Base-by-base conservation (phyloP, 2,329 filamentous ascomycete genomes). In the Microdochium trichocladiopsis region DNA sequence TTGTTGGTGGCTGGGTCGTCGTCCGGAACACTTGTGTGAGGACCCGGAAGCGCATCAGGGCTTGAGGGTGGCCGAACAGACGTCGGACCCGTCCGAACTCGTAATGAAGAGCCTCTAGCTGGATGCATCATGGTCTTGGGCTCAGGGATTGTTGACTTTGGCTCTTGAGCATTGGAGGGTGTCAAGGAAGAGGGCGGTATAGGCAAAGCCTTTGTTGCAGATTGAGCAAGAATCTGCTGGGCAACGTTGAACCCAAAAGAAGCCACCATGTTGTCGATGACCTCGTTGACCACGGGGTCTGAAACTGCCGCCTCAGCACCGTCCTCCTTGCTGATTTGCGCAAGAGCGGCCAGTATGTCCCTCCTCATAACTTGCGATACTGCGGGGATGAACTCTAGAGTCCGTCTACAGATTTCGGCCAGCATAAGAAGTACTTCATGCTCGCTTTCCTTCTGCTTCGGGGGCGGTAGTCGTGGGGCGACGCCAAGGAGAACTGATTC, bases 341-440 rank as follows among this genome's bases (percentile, higher is more conserved):
- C 66, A 51, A 86, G 73, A 33, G 86, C 83, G n/a, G 79, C 75
- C 48, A 83, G 71, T 2, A 97, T 74, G 63, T 97, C 94, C 51
- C 83, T 79, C 50, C 91, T 82, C 72, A 97, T 84, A 22, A 91
- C 83, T 51, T 88, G 83, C 2, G 90, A 88, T 36, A 90, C 85
- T 37, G 86, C 82, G 1, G 89, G 87, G 36, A 97, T 87, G 60
- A 96, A 97, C 56, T 89, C 86, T 10, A 94, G 78, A 2, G 90
- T 86, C 53, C 92, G 81, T 55, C 84, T 84, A 64, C 91, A 95
- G 25, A 96, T 83, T 63, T 97, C 91, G 1, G 90, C 87, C n/a
- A 96, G 78, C 56, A 91, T 82, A 10, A 80, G 73, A 23, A 96
- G 70, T 60, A 95, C 87, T 66, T 95, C 90, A 1, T 77, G 66